A percentile compares a stretch with the other conserved stretches of the same genome.
These are phyloP conservation scores for Corymbia maculata DNA, from an alignment of 345 rosid genomes.

Conservation along the genomic window DNA sequence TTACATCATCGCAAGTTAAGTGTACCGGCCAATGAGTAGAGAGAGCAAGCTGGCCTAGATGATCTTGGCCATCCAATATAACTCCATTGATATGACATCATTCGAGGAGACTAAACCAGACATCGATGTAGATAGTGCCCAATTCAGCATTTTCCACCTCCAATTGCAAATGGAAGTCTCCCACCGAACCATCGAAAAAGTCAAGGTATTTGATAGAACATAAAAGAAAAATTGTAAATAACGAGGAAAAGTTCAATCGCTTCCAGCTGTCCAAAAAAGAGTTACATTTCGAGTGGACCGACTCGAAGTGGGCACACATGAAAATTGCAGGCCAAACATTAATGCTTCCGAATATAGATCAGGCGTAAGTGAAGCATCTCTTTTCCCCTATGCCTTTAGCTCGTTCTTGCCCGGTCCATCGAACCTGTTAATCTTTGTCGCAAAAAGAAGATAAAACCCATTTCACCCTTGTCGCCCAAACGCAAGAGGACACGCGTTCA, in stretches of 20 bases:
- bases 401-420: background rate
- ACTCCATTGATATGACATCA: background rate
- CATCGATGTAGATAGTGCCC: background rate
- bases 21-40: background rate
- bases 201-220: background rate
- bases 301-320: background rate
- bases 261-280: background rate
- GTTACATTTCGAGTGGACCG: background rate
- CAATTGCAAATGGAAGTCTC: background rate
- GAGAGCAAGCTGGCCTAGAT: background rate
- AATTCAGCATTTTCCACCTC: background rate
- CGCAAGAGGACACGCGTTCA: background rate
- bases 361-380: background rate
- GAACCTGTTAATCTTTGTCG: too few species aligned
- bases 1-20: background rate
- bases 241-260: background rate
- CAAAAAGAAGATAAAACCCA: background rate
- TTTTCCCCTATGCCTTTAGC: background rate
- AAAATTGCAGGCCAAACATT: background rate
- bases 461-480: background rate
- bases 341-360: background rate
- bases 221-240: background rate
- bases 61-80: background rate
- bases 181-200: background rate
- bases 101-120: accelerated